Evolutionary conservation across 345 rosid species (phyloP), one percentile per base, ranked within the genome.

Genomic region (Lenwebbia sp.): DNA sequence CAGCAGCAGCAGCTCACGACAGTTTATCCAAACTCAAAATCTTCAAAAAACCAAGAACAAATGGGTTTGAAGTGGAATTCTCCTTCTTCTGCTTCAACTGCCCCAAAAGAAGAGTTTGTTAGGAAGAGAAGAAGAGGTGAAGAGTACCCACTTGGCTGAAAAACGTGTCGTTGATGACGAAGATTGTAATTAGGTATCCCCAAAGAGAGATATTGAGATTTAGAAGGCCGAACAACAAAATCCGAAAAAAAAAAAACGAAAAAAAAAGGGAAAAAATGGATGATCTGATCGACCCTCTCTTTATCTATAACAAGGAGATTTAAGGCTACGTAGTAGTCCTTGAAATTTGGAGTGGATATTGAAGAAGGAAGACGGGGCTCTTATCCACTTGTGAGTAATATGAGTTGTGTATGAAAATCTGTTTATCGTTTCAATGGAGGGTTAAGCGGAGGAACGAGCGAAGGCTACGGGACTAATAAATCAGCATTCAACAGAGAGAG

Each of bases 401-500:
- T 30, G 82, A 37, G 53, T 65, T 30, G 14, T 44, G 33, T 81
- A 55, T 56, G 56, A 55, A 47, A 37, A 25, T 62, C n/a, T 13
- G 82, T 47, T 23, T 82, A 83, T 88, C 84, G 87, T 84, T 82
- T 87, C 84, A 84, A 75, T 87, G 92, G 93, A 90, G 90, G 88
- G 62, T 85, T 89, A 90, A 90, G 30, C 89, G 91, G 92, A 93
- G 86, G 86, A 86, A 87, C 86, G 91, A 91, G 91, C 91, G 90
- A 89, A 65, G 88, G 88, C 88, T 88, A 83, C 91, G 93, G 92
- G 92, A 89, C 60, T 44, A 70, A 70, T 19, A 5, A 50, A 82
- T 87, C 90, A 89, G 88, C 93, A 88, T 91, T 92, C 92, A 91
- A 86, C 88, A 88, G 83, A 86, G 86, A 83, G 70, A 85, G 76